Evolutionary conservation across 768 basidiomycete genomes (phyloP), one percentile per base, ranked within the genome.

Genomic region (Ramaria rubella): DNA sequence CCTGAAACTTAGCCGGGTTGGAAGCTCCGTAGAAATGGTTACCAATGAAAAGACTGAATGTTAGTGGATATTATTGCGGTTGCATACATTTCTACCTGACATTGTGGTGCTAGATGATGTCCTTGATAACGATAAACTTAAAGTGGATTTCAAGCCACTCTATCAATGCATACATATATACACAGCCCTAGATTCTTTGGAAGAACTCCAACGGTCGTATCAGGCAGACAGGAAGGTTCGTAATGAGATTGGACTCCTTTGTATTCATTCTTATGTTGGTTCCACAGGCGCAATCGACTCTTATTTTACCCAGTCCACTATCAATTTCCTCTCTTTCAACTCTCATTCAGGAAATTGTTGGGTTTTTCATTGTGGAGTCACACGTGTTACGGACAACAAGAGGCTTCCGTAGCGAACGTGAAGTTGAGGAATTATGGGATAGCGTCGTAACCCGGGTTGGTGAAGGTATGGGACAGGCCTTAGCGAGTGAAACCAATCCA

Each of bases 121-220:
- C 2, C 76, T 98, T n/a, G 85, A 95, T 62, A 94, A 93, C 65
- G 91, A 95, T 55, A 79, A 85, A 60, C 75, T 96, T 29, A 78
- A 79, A 48, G 89, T 99, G 46, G 92, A 97, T 70, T 98, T 99
- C 75, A 88, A 86, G 63, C 94, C 95, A 12, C 71, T 99, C 12
- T 95, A 92, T 63, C 91, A 97, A 71, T 95, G 93, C 68, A 94
- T 99, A 51, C 96, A 96, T 64, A 97, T 97, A 59, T 95, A 98
- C 70, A 83, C 87, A 56, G 83, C 93, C 5, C 76, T 99, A 21
- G 91, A 94, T 66, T 85, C 86, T n/a, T 77, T 94, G 34, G 86
- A 89, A 40, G 94, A 95, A 61, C 77, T 98, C 9, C 91, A 92
- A 55, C 81, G 79, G 52, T 94, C 86, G 30, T 99, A 97, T 64